Evolutionary conservation across 2,329 filamentous ascomycete species (phyloP).

Genomic region (Atkinsonella texensis): DNA sequence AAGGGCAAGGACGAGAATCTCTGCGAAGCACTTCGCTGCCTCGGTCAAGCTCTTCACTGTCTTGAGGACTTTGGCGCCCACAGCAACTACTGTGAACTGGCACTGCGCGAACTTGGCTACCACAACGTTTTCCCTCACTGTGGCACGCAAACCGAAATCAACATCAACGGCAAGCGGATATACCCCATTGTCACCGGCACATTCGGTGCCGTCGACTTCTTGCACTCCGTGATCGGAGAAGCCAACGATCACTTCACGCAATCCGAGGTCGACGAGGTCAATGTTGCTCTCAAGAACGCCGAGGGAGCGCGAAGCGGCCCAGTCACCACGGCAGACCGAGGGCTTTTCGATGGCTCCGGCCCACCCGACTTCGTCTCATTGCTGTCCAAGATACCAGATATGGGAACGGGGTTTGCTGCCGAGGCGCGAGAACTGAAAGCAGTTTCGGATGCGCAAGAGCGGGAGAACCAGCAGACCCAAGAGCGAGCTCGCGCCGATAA

Average conservation of each 20-base stretch:
- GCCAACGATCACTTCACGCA: slow-evolving; percentile 77
- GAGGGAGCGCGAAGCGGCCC: slow-evolving; percentile 33
- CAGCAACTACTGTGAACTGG: slow-evolving; percentile 74
- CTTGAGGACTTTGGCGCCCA: slow-evolving; percentile 72
- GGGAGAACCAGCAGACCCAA: slow-evolving; percentile 40
- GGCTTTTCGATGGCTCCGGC: slow-evolving; percentile 29
- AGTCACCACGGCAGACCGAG: slow-evolving; percentile 23
- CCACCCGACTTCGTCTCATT: slow-evolving; percentile 55
- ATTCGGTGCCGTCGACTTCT: slow-evolving; percentile 74
- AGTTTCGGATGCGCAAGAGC: slow-evolving; percentile 50
- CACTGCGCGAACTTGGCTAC: slow-evolving; percentile 63
- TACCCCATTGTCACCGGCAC: slow-evolving; percentile 62
- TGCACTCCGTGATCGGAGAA: slow-evolving; percentile 67
- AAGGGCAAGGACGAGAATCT: slow-evolving; percentile 61
- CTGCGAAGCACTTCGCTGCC: slow-evolving; percentile 65
- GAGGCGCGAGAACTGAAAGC: slow-evolving; percentile 54
- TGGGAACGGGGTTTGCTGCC: slow-evolving; percentile 51
- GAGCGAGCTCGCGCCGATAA: slow-evolving; percentile 28
- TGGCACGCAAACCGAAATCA: slow-evolving; percentile 53
- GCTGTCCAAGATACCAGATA: slow-evolving; percentile 61
- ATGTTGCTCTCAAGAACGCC: slow-evolving; percentile 60
- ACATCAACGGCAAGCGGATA: slow-evolving; percentile 48
- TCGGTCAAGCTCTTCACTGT: slow-evolving; percentile 66
- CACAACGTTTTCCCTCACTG: slow-evolving; percentile 73
- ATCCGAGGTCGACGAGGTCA: slow-evolving; percentile 72